A percentile compares a stretch with the other conserved stretches of the same genome.
Conservation (phyloP, 2,329 filamentous ascomycete genomes). For the Dothideomycetidae sp. region DNA sequence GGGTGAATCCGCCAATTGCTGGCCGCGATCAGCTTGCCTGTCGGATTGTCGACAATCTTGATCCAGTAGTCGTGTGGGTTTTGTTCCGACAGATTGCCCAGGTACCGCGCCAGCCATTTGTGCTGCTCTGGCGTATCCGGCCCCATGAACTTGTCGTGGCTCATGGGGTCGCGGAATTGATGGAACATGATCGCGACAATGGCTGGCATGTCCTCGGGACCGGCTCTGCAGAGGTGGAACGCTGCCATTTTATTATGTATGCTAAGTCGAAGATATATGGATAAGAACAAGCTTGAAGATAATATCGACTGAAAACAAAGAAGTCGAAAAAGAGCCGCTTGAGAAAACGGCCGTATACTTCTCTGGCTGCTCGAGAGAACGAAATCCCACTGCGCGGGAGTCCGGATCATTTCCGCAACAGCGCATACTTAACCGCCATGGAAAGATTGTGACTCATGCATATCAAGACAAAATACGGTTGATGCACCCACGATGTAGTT, state of each 20-base stretch:
- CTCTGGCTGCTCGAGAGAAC: no score
- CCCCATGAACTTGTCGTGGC: conserved; percentile 15
- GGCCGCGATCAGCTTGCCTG: conserved; percentile 18
- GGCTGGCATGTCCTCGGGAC: conserved; percentile 1
- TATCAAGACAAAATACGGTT: no score
- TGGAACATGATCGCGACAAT: conserved; percentile 6
- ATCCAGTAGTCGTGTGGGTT: conserved; percentile 20
- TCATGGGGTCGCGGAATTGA: conserved; percentile 4
- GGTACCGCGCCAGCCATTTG: conserved; percentile 9
- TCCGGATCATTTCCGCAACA: no score
- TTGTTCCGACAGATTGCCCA: conserved; percentile 11
- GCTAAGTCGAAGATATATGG: not conserved
- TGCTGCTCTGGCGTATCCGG: conserved; percentile 12
- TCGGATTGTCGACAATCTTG: conserved; percentile 17
- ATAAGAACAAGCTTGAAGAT: no score
- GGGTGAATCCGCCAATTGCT: conserved; percentile 21
- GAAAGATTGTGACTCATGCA: no score
- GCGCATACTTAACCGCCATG: no score
- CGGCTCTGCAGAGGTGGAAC: conserved; percentile 5
- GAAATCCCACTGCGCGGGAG: no score
- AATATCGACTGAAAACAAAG: no score
- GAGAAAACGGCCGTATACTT: no score
- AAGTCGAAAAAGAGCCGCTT: no score
- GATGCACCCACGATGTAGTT: no score
- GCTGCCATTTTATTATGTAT: not conserved